Percentiles rank a stretch among this genome's conserved stretches.
These are phyloP conservation scores for Discostella pseudostelligera DNA, from an alignment of 108 stramenopile genomes.

Conservation along the genomic window DNA sequence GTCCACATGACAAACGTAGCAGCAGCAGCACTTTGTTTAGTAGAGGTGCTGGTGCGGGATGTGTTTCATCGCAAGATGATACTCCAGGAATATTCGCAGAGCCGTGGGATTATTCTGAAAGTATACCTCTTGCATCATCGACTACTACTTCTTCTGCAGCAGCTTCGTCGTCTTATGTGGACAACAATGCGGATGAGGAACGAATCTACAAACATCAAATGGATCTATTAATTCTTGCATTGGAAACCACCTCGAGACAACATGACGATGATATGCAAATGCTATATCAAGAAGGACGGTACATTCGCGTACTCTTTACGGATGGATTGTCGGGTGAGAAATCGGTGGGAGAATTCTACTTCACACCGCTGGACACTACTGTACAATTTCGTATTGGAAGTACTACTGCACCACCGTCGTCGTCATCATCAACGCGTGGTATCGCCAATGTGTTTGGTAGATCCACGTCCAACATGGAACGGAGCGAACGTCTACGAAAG, in stretches of 20 bases:
- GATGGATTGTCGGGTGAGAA: slow-evolving; percentile 62
- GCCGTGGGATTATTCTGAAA: slow-evolving; percentile 75
- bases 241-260: slow-evolving; percentile 41
- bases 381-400: slow-evolving; percentile 78
- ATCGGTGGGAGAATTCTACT: slow-evolving; percentile 82
- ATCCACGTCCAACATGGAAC: slow-evolving; percentile 62
- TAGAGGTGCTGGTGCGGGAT: slow-evolving; percentile 56
- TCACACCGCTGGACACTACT: slow-evolving; percentile 79
- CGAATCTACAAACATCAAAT: slow-evolving; percentile 46
- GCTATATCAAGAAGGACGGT: slow-evolving; percentile 55
- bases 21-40: slow-evolving; percentile 1
- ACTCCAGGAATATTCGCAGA: slow-evolving; percentile 77
- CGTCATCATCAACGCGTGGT: neutral
- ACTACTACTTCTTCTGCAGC: neutral
- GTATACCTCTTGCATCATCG: neutral
- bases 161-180: neutral
- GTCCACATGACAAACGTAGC: slow-evolving; percentile 49
- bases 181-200: neutral
- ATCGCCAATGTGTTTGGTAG: slow-evolving; percentile 6
- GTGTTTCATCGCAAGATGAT: slow-evolving; percentile 81
- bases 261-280: slow-evolving; percentile 56
- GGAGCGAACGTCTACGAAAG: slow-evolving; percentile 72
- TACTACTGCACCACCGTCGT: neutral
- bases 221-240: slow-evolving; percentile 52
- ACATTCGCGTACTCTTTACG: slow-evolving; percentile 62